Conservation (phyloP, 306 rosid species). For the Rubus idaeus region DNA sequence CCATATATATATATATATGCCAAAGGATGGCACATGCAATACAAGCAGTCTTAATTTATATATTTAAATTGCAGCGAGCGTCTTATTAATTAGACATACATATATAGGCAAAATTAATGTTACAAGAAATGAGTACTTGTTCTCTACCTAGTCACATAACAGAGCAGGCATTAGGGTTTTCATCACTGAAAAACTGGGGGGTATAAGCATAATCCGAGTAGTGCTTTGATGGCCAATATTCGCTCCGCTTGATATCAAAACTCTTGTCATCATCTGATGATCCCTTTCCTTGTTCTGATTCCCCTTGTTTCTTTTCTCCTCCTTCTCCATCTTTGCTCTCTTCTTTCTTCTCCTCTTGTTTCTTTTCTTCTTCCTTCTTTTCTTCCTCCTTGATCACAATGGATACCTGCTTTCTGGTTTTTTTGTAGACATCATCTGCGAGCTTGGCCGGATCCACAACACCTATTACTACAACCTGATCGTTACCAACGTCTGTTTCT, state of each 20-base stretch:
- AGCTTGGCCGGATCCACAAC: slow-evolving; percentile 59
- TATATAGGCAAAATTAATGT: slow-evolving; percentile 4
- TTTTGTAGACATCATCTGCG: slow-evolving; percentile 64
- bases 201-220: slow-evolving; percentile 51
- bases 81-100: slow-evolving; percentile 3
- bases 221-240: slow-evolving; percentile 57
- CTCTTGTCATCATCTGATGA: slow-evolving; percentile 47
- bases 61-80: not conserved
- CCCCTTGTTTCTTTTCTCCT: slow-evolving; percentile 36
- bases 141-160: slow-evolving; percentile 46
- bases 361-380: slow-evolving; percentile 55
- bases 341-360: slow-evolving; percentile 53
- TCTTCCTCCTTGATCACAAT: slow-evolving; percentile 61
- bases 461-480: slow-evolving; percentile 73
- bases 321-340: slow-evolving; percentile 36
- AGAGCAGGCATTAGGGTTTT: slow-evolving; percentile 87
- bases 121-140: not conserved
- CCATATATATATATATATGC: not conserved
- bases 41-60: not conserved
- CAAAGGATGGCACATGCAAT: not conserved
- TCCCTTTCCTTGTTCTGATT: slow-evolving; percentile 38
- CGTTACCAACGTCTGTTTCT: slow-evolving; percentile 63
- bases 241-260: slow-evolving; percentile 49
- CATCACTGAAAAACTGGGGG: slow-evolving; percentile 82
- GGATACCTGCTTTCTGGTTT: slow-evolving; percentile 67